phyloP scores from a whole-genome alignment of 305 asterid species.

The Solanum hybrid region DNA sequence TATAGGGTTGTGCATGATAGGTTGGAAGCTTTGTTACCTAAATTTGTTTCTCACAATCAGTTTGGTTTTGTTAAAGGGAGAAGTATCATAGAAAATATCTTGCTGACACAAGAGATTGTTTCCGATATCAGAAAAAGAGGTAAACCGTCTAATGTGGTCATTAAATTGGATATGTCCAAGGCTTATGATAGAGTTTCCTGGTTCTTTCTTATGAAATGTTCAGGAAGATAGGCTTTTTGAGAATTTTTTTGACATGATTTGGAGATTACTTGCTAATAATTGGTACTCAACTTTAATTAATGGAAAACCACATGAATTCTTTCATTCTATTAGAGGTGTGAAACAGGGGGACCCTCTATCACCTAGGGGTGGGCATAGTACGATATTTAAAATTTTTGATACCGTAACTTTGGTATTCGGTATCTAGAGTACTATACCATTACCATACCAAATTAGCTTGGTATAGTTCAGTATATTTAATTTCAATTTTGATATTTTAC shows the following conservation, averaged over 20 bases:
- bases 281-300: neutral
- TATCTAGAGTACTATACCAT: neutral
- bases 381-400: too few relatives aligned
- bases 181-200: neutral
- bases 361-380: too few relatives aligned
- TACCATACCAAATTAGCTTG: neutral
- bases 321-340: neutral
- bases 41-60: neutral
- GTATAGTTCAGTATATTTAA: too few relatives aligned
- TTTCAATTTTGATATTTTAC: too few relatives aligned
- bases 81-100: neutral
- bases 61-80: neutral
- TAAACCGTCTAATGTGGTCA: neutral
- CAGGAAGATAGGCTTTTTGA: neutral
- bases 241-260: neutral
- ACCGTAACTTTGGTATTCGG: too few relatives aligned
- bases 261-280: neutral
- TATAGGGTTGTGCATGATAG: neutral
- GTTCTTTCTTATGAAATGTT: neutral
- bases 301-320: neutral
- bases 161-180: neutral
- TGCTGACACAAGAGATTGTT: neutral
- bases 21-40: neutral
- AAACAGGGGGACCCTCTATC: neutral
- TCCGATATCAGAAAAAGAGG: neutral